A percentile compares a stretch with the other conserved stretches of the same genome.
Conservation (phyloP, 2,329 filamentous ascomycete genomes). For the Dactylonectria estremocensis region DNA sequence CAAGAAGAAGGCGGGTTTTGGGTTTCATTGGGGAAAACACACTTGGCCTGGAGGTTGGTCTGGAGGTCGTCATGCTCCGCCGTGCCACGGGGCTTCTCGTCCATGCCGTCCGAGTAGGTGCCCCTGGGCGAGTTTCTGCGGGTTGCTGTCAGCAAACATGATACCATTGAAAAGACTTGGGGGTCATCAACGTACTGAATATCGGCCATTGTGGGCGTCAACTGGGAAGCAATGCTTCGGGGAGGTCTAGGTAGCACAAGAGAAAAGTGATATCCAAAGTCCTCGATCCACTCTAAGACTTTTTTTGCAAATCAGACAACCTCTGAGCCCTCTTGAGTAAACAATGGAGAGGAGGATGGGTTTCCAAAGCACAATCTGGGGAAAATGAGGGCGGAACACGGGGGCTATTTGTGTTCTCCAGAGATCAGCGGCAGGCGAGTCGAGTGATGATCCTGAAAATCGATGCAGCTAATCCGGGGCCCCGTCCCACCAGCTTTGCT, state of each 20-base stretch:
- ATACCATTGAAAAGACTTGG: not conserved
- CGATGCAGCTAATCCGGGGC: no score
- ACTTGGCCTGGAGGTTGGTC: slow-evolving; percentile 61
- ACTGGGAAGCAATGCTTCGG: slow-evolving; percentile 24
- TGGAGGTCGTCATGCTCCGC: slow-evolving; percentile 56
- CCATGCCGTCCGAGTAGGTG: slow-evolving; percentile 38
- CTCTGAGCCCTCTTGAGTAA: slow-evolving; percentile 4
- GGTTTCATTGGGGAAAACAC: slow-evolving; percentile 40
- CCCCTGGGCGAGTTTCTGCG: slow-evolving; percentile 32
- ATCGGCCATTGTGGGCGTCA: slow-evolving; percentile 43
- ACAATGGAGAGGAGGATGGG: slow-evolving; percentile 27
- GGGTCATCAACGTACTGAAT: slow-evolving; percentile 33
- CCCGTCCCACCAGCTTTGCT: no score
- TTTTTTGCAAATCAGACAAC: not conserved
- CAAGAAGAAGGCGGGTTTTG: not conserved
- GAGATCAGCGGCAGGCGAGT: not conserved
- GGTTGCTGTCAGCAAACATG: slow-evolving; percentile 6
- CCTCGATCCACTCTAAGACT: not conserved
- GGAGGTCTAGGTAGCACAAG: slow-evolving; percentile 12
- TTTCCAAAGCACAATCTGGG: slow-evolving; percentile 18
- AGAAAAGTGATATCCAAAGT: slow-evolving; percentile 29
- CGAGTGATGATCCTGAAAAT: no score
- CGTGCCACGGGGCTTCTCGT: slow-evolving; percentile 46
- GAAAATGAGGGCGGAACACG: slow-evolving; percentile 22
- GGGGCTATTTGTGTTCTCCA: slow-evolving; percentile 22